These are phyloP conservation scores for Seminavis robusta DNA, from an alignment of 108 stramenopile genomes.

Conservation along the genomic window DNA sequence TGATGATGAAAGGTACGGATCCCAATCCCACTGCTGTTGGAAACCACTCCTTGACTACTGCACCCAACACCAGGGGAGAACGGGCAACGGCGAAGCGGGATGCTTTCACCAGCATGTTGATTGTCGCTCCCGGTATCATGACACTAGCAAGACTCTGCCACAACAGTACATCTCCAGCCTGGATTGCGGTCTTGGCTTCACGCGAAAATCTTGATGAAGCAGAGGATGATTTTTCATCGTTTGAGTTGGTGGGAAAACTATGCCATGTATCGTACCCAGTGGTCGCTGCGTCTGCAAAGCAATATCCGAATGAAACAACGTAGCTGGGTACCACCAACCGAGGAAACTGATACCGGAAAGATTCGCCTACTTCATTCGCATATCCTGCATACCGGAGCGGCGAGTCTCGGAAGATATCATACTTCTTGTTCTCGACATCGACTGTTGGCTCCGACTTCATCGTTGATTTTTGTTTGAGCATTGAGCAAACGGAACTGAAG, in stretches of 20 bases:
- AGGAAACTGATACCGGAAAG: slow-evolving; percentile 82
- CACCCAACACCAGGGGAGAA: slow-evolving; percentile 45
- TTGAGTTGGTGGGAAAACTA: neutral
- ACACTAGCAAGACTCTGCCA: slow-evolving; percentile 73
- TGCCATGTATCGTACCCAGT: slow-evolving; percentile 47
- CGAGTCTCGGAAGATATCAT: slow-evolving; percentile 78
- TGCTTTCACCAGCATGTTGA: slow-evolving; percentile 70
- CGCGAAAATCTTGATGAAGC: slow-evolving; percentile 9
- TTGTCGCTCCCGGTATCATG: slow-evolving; percentile 67
- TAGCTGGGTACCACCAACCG: slow-evolving; percentile 65
- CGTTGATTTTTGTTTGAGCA: no score
- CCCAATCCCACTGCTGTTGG: slow-evolving; percentile 65
- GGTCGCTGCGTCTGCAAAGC: slow-evolving; percentile 62
- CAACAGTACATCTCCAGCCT: slow-evolving; percentile 60
- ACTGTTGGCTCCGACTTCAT: no score
- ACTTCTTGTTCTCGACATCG: no score
- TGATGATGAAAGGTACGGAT: slow-evolving; percentile 68
- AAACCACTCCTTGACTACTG: slow-evolving; percentile 49
- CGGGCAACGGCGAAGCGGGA: slow-evolving; percentile 54
- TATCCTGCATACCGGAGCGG: slow-evolving; percentile 68
- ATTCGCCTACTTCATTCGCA: slow-evolving; percentile 74
- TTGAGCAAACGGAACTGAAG: no score
- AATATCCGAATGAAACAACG: slow-evolving; percentile 75
- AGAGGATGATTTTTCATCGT: slow-evolving; percentile 1
- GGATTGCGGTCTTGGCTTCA: slow-evolving; percentile 20